Base-by-base conservation (phyloP, 2,329 filamentous ascomycete species). In the Cordyceps farinosa region DNA sequence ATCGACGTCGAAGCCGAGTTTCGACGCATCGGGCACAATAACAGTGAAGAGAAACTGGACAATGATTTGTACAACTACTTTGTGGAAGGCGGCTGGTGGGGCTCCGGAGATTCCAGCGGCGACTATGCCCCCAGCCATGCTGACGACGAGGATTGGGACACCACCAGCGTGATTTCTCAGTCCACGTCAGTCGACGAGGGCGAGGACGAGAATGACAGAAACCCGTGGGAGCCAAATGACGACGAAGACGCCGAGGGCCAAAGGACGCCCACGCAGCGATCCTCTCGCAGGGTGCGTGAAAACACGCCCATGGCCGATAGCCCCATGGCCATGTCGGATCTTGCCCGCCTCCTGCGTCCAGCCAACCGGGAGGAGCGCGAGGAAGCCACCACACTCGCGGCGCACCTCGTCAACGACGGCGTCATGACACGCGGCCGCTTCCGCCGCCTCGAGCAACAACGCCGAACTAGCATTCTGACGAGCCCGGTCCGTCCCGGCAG, bases 341-440 rank as follows among this genome's bases (percentile, higher is more conserved):
- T 99, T 15, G 91, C 92, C 2, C 84, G 88, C 30, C 86, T 98
- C 0, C 85, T 99, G 8, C 87, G 96, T 68, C 95, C 95, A 1
- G 85, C 84, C 65, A 92, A 85, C 38, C 82, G 85, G 0, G 90
- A 93, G 65, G 90, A 96, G 66, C 87, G 87, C 45, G 87, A 92
- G 59, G 90, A 97, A 76, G 93, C 95, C 0, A 85, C 86, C 60
- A 84, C 92, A 1, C 83, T 98, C 1, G 89, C 94, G 5, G 89
- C 91, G 0, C 93, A 96, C 73, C 82, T 98, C 1, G 80, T 84
- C 63, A 88, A 86, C 64, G 80, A 88, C 32, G 82, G 81, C 27
- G 87, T 94, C 63, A 81, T 97, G 78, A 99, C 95, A 2, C 88
- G 95, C 47, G 90, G 91, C 15, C 87, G 86, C 56, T 97, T 90